phyloP scores from a whole-genome alignment of 164 flowering plant genomes.

The Vitis amurensis region DNA sequence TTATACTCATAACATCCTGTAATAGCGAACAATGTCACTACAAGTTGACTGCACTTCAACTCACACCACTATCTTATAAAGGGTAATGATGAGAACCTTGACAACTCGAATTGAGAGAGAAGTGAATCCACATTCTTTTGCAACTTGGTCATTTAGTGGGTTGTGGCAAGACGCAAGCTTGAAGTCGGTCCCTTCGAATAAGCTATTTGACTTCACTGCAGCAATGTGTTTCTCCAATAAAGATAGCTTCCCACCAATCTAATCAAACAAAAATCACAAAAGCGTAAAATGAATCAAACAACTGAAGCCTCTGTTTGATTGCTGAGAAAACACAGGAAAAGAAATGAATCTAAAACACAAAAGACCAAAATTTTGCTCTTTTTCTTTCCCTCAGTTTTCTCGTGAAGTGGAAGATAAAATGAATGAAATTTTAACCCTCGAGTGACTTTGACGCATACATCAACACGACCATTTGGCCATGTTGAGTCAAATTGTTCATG shows the following conservation, averaged over 20 bases:
- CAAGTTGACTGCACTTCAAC: neutral
- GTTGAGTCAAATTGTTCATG: too few relatives aligned
- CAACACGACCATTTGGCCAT: too few relatives aligned
- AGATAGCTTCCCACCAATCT: constrained; percentile 82
- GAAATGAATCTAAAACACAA: too few relatives aligned
- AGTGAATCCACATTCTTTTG: constrained; percentile 87
- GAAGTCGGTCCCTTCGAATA: constrained; percentile 93
- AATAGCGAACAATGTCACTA: neutral
- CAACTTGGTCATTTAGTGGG: constrained; percentile 60
- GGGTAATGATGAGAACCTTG: constrained; percentile 41
- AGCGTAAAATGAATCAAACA: neutral
- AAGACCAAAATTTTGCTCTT: neutral
- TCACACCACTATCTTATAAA: neutral
- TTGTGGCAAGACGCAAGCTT: constrained; percentile 78
- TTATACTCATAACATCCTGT: too few relatives aligned
- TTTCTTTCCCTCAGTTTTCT: neutral
- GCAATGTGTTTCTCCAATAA: constrained; percentile 71
- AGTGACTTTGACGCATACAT: too few relatives aligned
- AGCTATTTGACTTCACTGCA: constrained; percentile 41
- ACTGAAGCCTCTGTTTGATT: neutral
- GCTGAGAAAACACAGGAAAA: too few relatives aligned
- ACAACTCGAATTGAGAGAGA: constrained; percentile 87
- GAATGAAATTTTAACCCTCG: too few relatives aligned
- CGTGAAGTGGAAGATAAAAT: too few relatives aligned
- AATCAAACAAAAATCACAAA: constrained; percentile 7